Conservation (phyloP, 371 early-diverging fungal species). For the Haplosporangium sp. region DNA sequence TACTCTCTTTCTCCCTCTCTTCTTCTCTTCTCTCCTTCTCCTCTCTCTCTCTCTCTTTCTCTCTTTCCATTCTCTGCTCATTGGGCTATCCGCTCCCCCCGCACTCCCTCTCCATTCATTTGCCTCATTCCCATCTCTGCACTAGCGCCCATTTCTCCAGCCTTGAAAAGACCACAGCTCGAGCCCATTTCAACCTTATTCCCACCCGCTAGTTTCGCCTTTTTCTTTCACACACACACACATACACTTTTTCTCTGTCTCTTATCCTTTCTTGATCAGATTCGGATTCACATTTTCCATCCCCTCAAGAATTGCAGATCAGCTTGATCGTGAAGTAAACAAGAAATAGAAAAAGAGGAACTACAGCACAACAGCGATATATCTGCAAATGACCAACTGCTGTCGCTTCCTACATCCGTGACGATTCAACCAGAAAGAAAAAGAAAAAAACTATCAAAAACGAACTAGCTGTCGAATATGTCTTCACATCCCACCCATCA, state of each 20-base stretch:
- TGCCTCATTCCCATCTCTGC: too few relatives aligned
- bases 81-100: not conserved
- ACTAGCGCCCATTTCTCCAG: too few relatives aligned
- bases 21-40: not conserved
- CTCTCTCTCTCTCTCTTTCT: not conserved
- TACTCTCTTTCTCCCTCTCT: not conserved
- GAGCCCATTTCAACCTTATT: too few relatives aligned
- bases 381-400: slow-evolving; percentile 29
- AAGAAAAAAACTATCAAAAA: not conserved
- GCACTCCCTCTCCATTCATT: not conserved
- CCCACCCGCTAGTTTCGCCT: too few relatives aligned
- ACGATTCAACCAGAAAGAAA: slow-evolving; percentile 1
- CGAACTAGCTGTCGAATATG: slow-evolving; percentile 4
- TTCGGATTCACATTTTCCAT: too few relatives aligned
- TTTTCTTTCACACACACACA: not conserved
- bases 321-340: too few relatives aligned
- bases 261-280: not conserved
- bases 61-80: not conserved
- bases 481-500: slow-evolving; percentile 9
- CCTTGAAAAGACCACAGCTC: too few relatives aligned
- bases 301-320: too few relatives aligned
- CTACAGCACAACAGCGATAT: too few relatives aligned
- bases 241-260: not conserved
- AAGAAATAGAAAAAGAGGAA: too few relatives aligned
- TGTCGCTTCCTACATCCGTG: slow-evolving; percentile 17